These are phyloP conservation scores for Exophiala aquamarina DNA, from an alignment of 2,329 filamentous ascomycete genomes.

Conservation along the genomic window DNA sequence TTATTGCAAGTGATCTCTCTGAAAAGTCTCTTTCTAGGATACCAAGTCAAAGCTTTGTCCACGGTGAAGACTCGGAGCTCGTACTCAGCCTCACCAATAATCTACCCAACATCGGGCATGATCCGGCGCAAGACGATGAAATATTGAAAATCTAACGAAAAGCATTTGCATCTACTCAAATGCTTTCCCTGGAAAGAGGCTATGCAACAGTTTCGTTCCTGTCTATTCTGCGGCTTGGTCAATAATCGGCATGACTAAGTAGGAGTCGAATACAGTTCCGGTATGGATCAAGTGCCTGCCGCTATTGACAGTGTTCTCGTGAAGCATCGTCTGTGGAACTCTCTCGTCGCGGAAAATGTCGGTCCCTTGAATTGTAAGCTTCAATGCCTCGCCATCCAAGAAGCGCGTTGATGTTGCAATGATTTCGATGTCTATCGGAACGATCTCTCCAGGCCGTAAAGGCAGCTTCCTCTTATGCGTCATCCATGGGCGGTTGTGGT, in stretches of 20 bases:
- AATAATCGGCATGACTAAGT: constrained; percentile 8
- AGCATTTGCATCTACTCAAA: no score
- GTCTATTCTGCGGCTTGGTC: neutral
- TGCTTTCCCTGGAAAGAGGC: no score
- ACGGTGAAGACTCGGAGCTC: no score
- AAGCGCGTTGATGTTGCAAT: constrained; percentile 7
- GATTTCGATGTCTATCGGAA: constrained; percentile 10
- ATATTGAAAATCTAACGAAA: no score
- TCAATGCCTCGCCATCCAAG: neutral
- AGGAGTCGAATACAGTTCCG: constrained; percentile 4
- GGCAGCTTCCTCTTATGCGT: constrained; percentile 4
- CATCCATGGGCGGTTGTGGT: constrained; percentile 6
- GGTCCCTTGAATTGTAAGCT: constrained; percentile 8
- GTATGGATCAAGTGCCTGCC: constrained; percentile 6
- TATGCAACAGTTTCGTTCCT: no score
- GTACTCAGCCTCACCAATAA: no score
- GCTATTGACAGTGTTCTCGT: constrained; percentile 5
- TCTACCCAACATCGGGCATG: no score
- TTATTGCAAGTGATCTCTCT: no score
- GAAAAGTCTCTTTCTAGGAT: no score
- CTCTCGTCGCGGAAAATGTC: constrained; percentile 8
- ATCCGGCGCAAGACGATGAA: no score
- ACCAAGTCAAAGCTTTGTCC: no score
- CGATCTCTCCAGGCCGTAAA: constrained; percentile 3
- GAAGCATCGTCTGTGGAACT: constrained; percentile 3